phyloP scores from a whole-genome alignment of 306 rosid species.

The Albizia julibrissin region DNA sequence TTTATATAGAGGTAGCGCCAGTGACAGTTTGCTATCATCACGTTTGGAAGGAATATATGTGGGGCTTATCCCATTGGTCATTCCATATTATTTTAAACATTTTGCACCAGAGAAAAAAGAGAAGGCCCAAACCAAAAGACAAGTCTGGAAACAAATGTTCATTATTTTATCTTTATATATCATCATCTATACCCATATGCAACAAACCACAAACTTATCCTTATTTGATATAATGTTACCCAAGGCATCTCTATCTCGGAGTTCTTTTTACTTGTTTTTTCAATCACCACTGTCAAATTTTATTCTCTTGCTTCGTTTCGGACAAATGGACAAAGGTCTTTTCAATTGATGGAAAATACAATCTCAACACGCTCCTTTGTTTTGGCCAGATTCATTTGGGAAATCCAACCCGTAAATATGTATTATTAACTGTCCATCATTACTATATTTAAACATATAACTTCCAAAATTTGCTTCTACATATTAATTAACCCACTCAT shows the following conservation, averaged over 20 bases:
- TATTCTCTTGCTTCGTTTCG: not conserved
- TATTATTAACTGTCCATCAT: not conserved
- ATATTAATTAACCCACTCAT: not conserved
- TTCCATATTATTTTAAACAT: conserved; percentile 37
- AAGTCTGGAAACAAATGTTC: conserved; percentile 34
- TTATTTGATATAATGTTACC: conserved; percentile 51
- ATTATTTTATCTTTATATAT: conserved; percentile 36
- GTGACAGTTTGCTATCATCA: conserved; percentile 44
- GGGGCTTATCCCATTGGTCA: conserved; percentile 53
- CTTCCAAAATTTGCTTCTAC: not conserved
- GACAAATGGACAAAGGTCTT: not conserved
- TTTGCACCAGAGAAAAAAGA: conserved; percentile 31
- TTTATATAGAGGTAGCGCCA: conserved; percentile 59
- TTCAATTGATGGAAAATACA: not conserved
- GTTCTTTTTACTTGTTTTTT: conserved; percentile 29
- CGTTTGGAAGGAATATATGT: conserved; percentile 70
- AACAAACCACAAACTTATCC: conserved; percentile 39
- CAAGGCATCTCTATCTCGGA: conserved; percentile 46
- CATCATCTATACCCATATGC: conserved; percentile 35
- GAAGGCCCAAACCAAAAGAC: not conserved
- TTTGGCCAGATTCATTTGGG: not conserved
- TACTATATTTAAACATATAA: not conserved
- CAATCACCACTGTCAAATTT: conserved; percentile 27
- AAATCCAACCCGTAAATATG: not conserved
- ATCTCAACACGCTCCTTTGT: not conserved